These are phyloP conservation scores for Leccinum boreale DNA, from an alignment of 768 basidiomycete species.

Conservation along the genomic window DNA sequence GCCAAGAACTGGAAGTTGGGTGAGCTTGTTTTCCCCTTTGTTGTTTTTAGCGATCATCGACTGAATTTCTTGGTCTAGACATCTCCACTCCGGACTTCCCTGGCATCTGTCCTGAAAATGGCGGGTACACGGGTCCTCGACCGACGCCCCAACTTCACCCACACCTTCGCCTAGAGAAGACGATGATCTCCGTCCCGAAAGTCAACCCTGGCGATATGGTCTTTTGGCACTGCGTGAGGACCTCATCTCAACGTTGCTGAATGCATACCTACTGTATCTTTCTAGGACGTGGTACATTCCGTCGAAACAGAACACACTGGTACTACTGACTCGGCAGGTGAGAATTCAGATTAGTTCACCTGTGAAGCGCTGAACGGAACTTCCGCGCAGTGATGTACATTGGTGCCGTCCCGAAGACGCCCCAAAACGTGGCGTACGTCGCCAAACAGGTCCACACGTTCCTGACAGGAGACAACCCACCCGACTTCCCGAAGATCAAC, in stretches of 20 bases:
- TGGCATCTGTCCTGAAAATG: constrained; percentile 35
- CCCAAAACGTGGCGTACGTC: constrained; percentile 58
- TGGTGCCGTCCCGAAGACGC: constrained; percentile 65
- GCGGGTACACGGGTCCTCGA: constrained; percentile 37
- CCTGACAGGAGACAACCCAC: constrained; percentile 56
- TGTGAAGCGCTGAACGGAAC: not conserved
- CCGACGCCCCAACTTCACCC: constrained; percentile 61
- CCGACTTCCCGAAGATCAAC: constrained; percentile 60
- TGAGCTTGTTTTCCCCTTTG: constrained; percentile 11
- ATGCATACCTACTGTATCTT: not conserved
- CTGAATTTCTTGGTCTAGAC: constrained; percentile 32
- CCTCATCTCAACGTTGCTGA: not conserved
- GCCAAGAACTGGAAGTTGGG: constrained; percentile 56
- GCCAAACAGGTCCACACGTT: constrained; percentile 61
- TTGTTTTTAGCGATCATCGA: constrained; percentile 17
- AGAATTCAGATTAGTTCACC: not conserved
- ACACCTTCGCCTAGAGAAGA: constrained; percentile 57
- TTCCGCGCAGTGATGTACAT: constrained; percentile 69
- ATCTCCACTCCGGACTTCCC: constrained; percentile 48
- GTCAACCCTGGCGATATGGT: constrained; percentile 77
- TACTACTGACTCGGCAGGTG: constrained; percentile 53
- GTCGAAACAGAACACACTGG: constrained; percentile 54
- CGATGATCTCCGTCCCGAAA: constrained; percentile 68
- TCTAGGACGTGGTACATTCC: constrained; percentile 44
- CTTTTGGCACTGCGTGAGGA: constrained; percentile 66